Evolutionary conservation across 2,329 filamentous ascomycete species (phyloP), one percentile per base, ranked within the genome.

Genomic region (Fusarium sp.): DNA sequence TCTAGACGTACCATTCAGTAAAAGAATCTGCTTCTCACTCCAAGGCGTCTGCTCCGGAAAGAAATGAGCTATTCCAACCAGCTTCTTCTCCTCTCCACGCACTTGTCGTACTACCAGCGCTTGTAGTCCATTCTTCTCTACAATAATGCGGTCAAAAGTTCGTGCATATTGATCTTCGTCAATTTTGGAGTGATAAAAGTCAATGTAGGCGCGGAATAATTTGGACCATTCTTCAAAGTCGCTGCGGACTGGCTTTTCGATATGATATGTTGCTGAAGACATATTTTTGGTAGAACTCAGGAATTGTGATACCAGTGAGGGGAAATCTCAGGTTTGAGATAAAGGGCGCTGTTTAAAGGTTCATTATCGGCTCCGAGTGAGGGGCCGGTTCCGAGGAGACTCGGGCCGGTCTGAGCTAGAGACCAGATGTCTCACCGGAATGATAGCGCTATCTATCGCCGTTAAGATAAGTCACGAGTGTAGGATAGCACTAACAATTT

Each of bases 31-130:
- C 26, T 67, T 73, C 27, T 72, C 69, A 9, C 48, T 73, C 69
- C 69, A 72, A 1, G 69, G 56, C 3, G 69, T 67, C n/a, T 72
- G 69, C 23, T 72, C 60, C 10, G 69, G 65, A 17, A 72, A 72
- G 65, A 72, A 72, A 27, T 72, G 69, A 1, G 69, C 64, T 2
- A 73, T 23, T 9, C 69, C 69, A 1, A 72, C 69, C 5, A 70
- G 4, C 0, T 32, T 49, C 9, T 38, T 49, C 6, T 60, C 44
- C 0, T 46, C 44, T 2, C 45, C 64, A 2, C 1, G 13, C 0
- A 50, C 12, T 2, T 33, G 45, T n/a, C 56, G 54, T 1, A 73
- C 48, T 0, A 72, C 60, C 11, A 72, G n/a, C 3, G 65, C 69
- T 11, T 54, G 60, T 2, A 73, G 7, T 0, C 53, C 48, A 35